Evolutionary conservation across 2,329 filamentous ascomycete species (phyloP).

Genomic region (Cladosporium sp.): DNA sequence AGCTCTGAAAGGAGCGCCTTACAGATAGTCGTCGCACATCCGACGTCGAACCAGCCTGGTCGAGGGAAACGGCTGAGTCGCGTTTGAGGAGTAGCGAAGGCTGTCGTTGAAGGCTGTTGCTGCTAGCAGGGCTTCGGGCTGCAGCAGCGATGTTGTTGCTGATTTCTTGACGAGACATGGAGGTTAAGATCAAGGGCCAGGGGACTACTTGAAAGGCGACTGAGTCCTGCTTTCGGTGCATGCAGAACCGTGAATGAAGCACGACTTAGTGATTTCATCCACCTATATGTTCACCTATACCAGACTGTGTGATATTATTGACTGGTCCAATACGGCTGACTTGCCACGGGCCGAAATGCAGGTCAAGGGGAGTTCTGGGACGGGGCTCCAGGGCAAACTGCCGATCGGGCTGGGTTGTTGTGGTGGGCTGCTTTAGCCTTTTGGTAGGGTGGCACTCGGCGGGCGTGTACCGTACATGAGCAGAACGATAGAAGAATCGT

Average conservation of each 20-base stretch:
- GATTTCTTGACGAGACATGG: conserved; percentile 20
- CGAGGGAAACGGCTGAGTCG: conserved; percentile 15
- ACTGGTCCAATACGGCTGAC: background rate
- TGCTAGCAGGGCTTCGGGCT: conserved; percentile 6
- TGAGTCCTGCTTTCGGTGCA: conserved; percentile 22
- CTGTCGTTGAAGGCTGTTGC: conserved; percentile 6
- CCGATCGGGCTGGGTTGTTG: conserved; percentile 15
- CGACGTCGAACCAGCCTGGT: conserved; percentile 4
- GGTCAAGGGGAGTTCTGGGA: conserved; percentile 1
- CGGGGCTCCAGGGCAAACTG: background rate
- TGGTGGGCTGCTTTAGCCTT: background rate
- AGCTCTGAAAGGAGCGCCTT: conserved; percentile 17
- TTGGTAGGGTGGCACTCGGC: background rate
- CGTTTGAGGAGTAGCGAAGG: conserved; percentile 4
- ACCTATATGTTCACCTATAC: background rate
- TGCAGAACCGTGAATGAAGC: conserved; percentile 9
- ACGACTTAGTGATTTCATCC: conserved; percentile 10
- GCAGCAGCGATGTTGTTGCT: conserved; percentile 10
- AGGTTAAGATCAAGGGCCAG: conserved; percentile 26
- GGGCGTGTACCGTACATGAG: background rate
- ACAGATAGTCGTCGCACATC: conserved; percentile 5
- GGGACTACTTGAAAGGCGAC: conserved; percentile 27
- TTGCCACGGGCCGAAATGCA: conserved; percentile 14
- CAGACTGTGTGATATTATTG: background rate
- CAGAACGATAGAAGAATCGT: background rate